Percentiles rank a stretch among this genome's conserved stretches.
Evolutionary conservation across 495 filamentous ascomycete species (phyloP).

Genomic region (Podospora comata): DNA sequence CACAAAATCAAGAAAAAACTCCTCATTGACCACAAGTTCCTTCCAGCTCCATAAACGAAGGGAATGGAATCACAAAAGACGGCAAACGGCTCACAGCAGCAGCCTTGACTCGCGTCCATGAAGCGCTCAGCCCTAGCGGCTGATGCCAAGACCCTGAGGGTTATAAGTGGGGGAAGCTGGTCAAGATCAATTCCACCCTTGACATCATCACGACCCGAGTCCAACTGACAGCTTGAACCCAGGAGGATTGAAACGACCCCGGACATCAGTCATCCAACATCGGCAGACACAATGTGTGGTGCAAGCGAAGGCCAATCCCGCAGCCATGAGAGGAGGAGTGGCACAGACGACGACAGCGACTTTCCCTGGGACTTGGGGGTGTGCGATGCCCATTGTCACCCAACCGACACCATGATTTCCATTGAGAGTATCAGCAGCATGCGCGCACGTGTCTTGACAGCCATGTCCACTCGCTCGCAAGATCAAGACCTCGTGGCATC

Average conservation of each 20-base stretch:
- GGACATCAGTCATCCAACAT: background rate
- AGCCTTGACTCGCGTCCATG: background rate
- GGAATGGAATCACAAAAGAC: background rate
- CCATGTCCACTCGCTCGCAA: conserved; percentile 85
- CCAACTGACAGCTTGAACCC: background rate
- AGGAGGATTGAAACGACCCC: no score
- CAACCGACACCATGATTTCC: conserved; percentile 89
- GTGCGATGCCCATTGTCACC: conserved; percentile 94
- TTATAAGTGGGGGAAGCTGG: background rate
- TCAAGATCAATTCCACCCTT: background rate
- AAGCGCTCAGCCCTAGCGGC: background rate
- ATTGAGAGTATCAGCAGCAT: conserved; percentile 66
- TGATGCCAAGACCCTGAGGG: background rate
- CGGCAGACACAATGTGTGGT: conserved; percentile 17
- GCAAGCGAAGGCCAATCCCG: background rate
- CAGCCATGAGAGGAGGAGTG: background rate
- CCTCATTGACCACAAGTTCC: background rate
- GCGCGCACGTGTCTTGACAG: conserved; percentile 71
- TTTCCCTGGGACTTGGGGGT: conserved; percentile 86
- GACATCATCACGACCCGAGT: background rate
- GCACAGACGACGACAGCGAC: conserved; percentile 15
- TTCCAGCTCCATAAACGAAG: background rate
- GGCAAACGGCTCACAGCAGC: background rate
- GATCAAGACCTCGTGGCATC: conserved; percentile 82
- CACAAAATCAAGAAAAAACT: no score